Evolutionary conservation across 305 asterid genomes (phyloP).

Genomic region (Fraxinus xanthoxyloides): DNA sequence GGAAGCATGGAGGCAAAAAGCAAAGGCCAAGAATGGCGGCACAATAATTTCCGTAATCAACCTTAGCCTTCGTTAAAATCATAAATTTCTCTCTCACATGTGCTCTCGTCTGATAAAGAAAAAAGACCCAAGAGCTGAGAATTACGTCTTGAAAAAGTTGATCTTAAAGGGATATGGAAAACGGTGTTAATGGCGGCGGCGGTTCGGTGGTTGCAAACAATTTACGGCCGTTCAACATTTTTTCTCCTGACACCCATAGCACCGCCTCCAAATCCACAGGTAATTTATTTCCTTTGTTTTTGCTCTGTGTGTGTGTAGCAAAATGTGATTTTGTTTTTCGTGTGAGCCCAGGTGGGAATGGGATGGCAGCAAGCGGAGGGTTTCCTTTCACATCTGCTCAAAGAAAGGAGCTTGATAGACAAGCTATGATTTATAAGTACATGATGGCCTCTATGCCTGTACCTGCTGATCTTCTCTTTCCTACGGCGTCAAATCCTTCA

Average conservation of each 20-base stretch:
- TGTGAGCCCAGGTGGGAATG: constrained; percentile 19
- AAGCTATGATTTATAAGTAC: constrained; percentile 76
- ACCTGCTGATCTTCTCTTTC: constrained; percentile 68
- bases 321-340: too few relatives aligned
- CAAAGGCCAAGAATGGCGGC: constrained; percentile 78
- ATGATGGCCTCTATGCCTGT: constrained; percentile 71
- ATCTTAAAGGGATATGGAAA: neutral
- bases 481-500: constrained; percentile 26
- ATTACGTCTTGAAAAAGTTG: constrained; percentile 8
- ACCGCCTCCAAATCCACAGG: constrained; percentile 55
- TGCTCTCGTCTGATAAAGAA: constrained; percentile 1
- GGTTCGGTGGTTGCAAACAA: constrained; percentile 22
- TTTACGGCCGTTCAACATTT: constrained; percentile 52
- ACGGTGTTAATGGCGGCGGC: constrained; percentile 21
- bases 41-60: constrained; percentile 9
- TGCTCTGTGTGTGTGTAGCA: too few relatives aligned
- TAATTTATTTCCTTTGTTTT: constrained; percentile 1
- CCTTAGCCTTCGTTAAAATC: neutral
- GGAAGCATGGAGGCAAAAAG: constrained; percentile 78
- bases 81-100: neutral
- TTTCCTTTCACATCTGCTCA: constrained; percentile 74
- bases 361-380: constrained; percentile 42
- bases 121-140: constrained; percentile 13
- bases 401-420: constrained; percentile 82
- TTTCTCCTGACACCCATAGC: constrained; percentile 8